These are phyloP conservation scores for Ogataea methanolica DNA, from an alignment of 805 yeast genomes.

Conservation along the genomic window DNA sequence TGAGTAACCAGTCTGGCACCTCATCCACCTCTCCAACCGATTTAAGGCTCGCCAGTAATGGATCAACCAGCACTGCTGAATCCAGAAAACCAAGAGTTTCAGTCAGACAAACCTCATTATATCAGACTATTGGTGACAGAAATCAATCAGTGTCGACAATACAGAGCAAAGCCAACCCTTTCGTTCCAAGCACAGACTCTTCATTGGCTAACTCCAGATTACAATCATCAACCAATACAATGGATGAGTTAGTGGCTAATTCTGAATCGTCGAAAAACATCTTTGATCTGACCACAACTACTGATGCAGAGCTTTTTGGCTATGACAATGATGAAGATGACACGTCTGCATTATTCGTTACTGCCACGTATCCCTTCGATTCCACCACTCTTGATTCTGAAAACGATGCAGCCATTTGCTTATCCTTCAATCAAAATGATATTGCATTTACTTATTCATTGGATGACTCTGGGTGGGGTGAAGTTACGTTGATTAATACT, in stretches of 20 bases:
- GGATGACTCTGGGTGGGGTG: conserved; percentile 86
- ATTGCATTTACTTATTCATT: conserved; percentile 73
- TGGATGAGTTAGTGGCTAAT: conserved; percentile 5
- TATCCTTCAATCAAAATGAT: conserved; percentile 66
- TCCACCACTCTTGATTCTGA: conserved; percentile 50
- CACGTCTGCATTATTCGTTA: conserved; percentile 33
- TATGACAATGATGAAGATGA: conserved; percentile 24
- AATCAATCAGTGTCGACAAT: conserved; percentile 1
- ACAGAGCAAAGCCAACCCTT: background rate
- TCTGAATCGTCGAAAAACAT: conserved; percentile 14
- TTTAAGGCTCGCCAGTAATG: background rate
- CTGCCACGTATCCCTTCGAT: conserved; percentile 31
- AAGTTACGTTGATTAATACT: conserved; percentile 63
- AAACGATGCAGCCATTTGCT: conserved; percentile 67
- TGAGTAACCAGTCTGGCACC: background rate
- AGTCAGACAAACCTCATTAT: conserved; percentile 24
- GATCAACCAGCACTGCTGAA: background rate
- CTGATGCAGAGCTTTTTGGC: conserved; percentile 2
- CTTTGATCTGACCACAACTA: conserved; percentile 6
- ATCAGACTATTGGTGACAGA: conserved; percentile 15
- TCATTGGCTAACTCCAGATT: conserved; percentile 2
- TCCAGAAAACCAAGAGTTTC: conserved; percentile 22
- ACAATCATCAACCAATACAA: conserved; percentile 3
- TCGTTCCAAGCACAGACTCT: background rate
- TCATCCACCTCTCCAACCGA: background rate